Evolutionary conservation across 768 basidiomycete genomes (phyloP).

Genomic region (Tricholoma flavovirens): DNA sequence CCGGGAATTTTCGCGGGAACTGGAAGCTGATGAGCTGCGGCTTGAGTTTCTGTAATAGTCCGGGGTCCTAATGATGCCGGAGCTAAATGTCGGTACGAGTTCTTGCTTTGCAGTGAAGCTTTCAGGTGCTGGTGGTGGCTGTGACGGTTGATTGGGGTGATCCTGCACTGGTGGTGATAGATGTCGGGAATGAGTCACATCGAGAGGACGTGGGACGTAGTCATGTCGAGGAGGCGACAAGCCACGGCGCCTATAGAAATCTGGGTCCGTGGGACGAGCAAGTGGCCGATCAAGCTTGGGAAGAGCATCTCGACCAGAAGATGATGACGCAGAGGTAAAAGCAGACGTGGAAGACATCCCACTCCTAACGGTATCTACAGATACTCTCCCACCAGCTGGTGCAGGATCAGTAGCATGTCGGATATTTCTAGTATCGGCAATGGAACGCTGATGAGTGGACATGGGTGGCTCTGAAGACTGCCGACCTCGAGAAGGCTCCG

Average conservation of each 20-base stretch:
- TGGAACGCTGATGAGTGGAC: neutral
- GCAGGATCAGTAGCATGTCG: constrained; percentile 14
- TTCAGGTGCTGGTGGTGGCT: constrained; percentile 25
- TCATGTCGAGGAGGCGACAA: neutral
- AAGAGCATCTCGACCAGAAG: neutral
- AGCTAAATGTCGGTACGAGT: constrained; percentile 62
- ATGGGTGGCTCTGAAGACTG: constrained; percentile 20
- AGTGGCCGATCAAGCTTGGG: neutral
- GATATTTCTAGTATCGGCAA: neutral
- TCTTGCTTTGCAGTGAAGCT: constrained; percentile 46
- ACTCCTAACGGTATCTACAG: neutral
- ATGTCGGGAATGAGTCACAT: neutral
- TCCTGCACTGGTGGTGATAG: neutral
- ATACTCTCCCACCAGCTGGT: neutral
- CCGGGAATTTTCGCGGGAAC: constrained; percentile 14
- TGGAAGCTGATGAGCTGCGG: constrained; percentile 14
- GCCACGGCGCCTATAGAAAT: constrained; percentile 1
- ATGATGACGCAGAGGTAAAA: neutral
- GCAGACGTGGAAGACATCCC: neutral
- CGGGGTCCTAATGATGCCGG: constrained; percentile 66
- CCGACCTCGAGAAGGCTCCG: constrained; percentile 9
- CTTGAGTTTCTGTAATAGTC: constrained; percentile 42
- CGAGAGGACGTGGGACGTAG: neutral
- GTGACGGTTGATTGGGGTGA: constrained; percentile 9
- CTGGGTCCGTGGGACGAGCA: constrained; percentile 3